Conservation (phyloP, 306 rosid genomes). For the Gastrolobium villosum region DNA sequence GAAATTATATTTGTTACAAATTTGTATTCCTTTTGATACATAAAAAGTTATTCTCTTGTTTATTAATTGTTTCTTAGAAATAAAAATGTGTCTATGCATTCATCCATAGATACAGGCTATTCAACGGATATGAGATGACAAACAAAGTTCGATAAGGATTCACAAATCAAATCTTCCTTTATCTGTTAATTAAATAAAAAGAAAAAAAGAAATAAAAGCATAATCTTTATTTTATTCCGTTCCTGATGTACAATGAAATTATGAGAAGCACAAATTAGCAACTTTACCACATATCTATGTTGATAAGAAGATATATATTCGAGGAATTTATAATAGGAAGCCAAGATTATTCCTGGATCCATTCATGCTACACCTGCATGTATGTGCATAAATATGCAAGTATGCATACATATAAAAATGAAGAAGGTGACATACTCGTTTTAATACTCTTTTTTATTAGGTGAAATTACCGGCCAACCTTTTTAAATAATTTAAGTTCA, state of each 20-base stretch:
- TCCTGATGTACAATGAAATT: constrained; percentile 1
- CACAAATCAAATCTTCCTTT: constrained; percentile 9
- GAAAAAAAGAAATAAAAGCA: constrained; percentile 11
- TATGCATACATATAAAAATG: neutral
- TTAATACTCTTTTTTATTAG: too few species aligned
- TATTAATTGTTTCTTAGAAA: constrained; percentile 7
- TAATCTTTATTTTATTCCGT: constrained; percentile 32
- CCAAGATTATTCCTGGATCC: constrained; percentile 32
- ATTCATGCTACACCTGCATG: neutral
- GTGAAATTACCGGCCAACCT: too few species aligned
- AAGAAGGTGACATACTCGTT: too few species aligned
- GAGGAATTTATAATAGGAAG: constrained; percentile 23
- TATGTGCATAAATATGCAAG: neutral
- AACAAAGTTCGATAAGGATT: constrained; percentile 19
- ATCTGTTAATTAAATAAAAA: neutral
- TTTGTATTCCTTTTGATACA: neutral
- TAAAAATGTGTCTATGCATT: neutral
- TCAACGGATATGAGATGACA: constrained; percentile 7
- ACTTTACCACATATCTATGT: constrained; percentile 27
- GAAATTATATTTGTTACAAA: neutral
- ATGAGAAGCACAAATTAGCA: constrained; percentile 4
- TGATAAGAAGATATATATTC: constrained; percentile 28
- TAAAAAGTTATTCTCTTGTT: neutral
- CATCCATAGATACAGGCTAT: neutral
- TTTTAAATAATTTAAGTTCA: too few species aligned